Conservation (phyloP, 2,329 filamentous ascomycete species). For the Septoria linicola region DNA sequence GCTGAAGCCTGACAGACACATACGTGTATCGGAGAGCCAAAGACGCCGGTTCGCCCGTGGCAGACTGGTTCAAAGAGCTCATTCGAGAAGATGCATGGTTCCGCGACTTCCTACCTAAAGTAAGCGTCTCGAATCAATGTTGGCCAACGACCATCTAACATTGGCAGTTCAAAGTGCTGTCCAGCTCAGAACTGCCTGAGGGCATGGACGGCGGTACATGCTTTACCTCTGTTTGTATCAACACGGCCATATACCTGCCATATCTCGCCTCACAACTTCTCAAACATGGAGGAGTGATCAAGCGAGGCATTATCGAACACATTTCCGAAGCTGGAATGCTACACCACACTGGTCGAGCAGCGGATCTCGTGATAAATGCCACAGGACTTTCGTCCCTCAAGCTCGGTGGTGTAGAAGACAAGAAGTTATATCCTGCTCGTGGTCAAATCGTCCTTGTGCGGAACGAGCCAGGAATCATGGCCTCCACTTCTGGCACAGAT, state of each 20-base stretch:
- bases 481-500: slow-evolving; percentile 67
- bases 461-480: slow-evolving; percentile 72
- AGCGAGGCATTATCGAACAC: slow-evolving; percentile 55
- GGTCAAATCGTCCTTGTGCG: slow-evolving; percentile 83
- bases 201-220: slow-evolving; percentile 70
- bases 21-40: slow-evolving; percentile 60
- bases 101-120: slow-evolving; percentile 67
- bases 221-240: slow-evolving; percentile 88
- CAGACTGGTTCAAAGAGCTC: slow-evolving; percentile 65
- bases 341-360: slow-evolving; percentile 58
- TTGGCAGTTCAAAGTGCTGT: slow-evolving; percentile 36
- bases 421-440: slow-evolving; percentile 69
- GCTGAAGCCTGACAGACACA: slow-evolving; percentile 41
- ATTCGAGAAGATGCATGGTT: slow-evolving; percentile 69
- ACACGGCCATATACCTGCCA: slow-evolving; percentile 81
- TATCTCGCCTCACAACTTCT: slow-evolving; percentile 82
- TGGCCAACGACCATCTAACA: background rate
- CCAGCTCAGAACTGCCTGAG: slow-evolving; percentile 50
- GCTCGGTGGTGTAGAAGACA: slow-evolving; percentile 79
- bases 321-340: slow-evolving; percentile 66
- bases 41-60: slow-evolving; percentile 57
- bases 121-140: slow-evolving; percentile 38
- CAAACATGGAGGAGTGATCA: slow-evolving; percentile 63
- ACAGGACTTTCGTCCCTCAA: slow-evolving; percentile 73
- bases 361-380: slow-evolving; percentile 77